phyloP scores from a whole-genome alignment of 2,329 filamentous ascomycete genomes.

The Colletotrichum godetiae region DNA sequence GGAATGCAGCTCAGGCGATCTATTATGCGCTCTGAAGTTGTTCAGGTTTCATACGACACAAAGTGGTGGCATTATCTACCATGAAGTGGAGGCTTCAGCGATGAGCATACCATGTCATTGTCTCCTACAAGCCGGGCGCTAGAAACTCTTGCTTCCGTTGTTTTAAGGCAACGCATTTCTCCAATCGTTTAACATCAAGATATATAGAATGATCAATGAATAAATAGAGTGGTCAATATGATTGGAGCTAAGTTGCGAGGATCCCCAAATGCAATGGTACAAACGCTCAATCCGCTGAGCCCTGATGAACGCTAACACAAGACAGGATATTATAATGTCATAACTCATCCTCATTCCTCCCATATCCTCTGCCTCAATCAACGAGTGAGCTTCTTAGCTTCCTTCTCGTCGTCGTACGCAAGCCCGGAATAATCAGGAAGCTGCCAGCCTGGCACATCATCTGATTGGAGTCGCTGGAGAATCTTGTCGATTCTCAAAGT shows the following conservation, averaged over 20 bases:
- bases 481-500: slow-evolving; percentile 24
- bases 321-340: not conserved
- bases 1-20: not conserved
- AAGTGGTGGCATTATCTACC: not conserved
- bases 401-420: not conserved
- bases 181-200: not conserved
- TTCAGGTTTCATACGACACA: not conserved
- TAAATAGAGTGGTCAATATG: not conserved
- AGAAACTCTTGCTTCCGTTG: not conserved
- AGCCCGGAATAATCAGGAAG: slow-evolving; percentile 21
- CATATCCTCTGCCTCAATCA: not conserved
- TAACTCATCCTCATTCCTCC: not conserved
- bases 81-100: not conserved
- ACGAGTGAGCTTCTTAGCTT: not conserved
- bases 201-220: not conserved
- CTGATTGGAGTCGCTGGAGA: slow-evolving; percentile 21
- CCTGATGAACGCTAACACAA: not conserved
- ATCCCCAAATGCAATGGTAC: not conserved
- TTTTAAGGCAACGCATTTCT: not conserved
- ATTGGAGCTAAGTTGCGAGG: not conserved
- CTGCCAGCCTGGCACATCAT: slow-evolving; percentile 22
- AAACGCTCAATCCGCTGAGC: not conserved
- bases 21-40: not conserved
- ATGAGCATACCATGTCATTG: not conserved
- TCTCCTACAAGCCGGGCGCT: not conserved